Conservation (phyloP, 352 stramenopile genomes). For the Phytopythium delawarense region DNA sequence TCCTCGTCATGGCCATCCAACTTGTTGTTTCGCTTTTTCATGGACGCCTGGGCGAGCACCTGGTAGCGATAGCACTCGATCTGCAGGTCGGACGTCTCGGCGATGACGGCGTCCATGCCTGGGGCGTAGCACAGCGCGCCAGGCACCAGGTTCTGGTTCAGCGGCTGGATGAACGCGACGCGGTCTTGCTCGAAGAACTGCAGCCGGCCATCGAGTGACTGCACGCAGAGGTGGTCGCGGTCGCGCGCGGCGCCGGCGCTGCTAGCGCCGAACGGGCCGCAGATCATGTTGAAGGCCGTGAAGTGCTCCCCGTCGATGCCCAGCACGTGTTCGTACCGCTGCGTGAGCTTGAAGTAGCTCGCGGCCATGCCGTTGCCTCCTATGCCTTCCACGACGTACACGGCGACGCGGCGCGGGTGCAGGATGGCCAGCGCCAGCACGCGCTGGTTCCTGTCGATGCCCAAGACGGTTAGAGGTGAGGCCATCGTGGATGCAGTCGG, state of each 20-base stretch:
- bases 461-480: not conserved
- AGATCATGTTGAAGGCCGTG: slow-evolving; percentile 88
- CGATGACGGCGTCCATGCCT: slow-evolving; percentile 79
- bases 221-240: slow-evolving; percentile 85
- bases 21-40: slow-evolving; percentile 53
- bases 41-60: slow-evolving; percentile 68
- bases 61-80: slow-evolving; percentile 89
- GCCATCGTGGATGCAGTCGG: no score
- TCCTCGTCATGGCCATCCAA: slow-evolving; percentile 32
- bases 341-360: slow-evolving; percentile 81
- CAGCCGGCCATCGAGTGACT: slow-evolving; percentile 88
- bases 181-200: slow-evolving; percentile 92
- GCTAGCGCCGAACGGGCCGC: slow-evolving; percentile 63
- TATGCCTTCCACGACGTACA: slow-evolving; percentile 80
- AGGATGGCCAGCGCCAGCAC: slow-evolving; percentile 79
- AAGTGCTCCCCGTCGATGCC: slow-evolving; percentile 89
- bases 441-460: slow-evolving; percentile 39
- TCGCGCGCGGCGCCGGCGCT: slow-evolving; percentile 17
- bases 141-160: slow-evolving; percentile 81
- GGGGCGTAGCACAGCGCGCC: slow-evolving; percentile 77
- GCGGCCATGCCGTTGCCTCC: slow-evolving; percentile 69
- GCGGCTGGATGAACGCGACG: slow-evolving; percentile 79
- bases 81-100: slow-evolving; percentile 74
- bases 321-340: slow-evolving; percentile 83
- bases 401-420: slow-evolving; percentile 69